These are phyloP conservation scores for Closterium sp. DNA, from an alignment of 139 green algal genomes.

Conservation along the genomic window DNA sequence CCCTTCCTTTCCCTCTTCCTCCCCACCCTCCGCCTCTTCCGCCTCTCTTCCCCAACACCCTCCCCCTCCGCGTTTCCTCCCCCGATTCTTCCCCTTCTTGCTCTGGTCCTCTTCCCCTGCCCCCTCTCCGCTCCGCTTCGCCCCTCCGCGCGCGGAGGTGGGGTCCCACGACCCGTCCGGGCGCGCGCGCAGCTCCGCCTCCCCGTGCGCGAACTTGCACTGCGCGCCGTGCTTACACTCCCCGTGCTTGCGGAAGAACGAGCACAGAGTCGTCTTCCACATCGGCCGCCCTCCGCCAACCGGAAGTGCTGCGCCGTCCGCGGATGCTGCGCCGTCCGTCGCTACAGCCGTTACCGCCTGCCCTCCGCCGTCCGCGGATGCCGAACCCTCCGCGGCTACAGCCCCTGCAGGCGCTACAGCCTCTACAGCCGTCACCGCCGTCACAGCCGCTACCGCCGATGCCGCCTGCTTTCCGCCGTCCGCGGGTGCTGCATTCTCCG, in stretches of 20 bases:
- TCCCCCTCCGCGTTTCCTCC: constrained; percentile 14
- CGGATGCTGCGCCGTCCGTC: not conserved
- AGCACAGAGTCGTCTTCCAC: constrained; percentile 36
- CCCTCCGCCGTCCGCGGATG: not conserved
- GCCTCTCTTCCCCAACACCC: constrained; percentile 7
- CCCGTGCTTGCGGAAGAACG: constrained; percentile 27
- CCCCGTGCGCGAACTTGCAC: constrained; percentile 38
- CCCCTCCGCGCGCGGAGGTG: constrained; percentile 18
- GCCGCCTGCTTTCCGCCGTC: not conserved
- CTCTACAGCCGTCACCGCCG: not conserved
- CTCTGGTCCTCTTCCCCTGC: not conserved
- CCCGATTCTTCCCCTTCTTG: not conserved
- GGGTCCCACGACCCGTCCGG: constrained; percentile 37
- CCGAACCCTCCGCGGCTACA: not conserved
- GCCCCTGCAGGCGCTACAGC: no score
- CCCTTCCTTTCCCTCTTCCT: constrained; percentile 14
- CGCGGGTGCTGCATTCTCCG: not conserved
- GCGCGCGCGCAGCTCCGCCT: constrained; percentile 32
- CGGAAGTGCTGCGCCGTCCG: not conserved
- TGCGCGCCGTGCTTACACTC: constrained; percentile 4
- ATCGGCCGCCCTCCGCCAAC: not conserved
- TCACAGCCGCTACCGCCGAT: not conserved
- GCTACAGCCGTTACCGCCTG: not conserved
- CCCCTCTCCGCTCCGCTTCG: not conserved
- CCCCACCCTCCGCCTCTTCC: not conserved